Conservation (phyloP, 1,284 basidiomycete species). For the Singerocomus inundabilis region DNA sequence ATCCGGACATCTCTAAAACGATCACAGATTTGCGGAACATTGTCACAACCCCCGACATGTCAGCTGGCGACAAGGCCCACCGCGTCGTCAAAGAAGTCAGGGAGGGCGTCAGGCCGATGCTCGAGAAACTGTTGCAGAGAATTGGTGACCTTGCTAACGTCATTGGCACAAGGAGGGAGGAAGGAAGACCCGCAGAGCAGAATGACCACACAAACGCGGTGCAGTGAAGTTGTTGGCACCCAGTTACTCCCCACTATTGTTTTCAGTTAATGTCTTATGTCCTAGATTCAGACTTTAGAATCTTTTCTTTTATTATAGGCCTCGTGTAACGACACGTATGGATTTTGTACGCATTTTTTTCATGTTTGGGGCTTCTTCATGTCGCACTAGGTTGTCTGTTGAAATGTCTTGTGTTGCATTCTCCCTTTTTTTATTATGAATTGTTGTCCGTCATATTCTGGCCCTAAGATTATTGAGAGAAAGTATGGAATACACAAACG, state of each 20-base stretch:
- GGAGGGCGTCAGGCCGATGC: constrained; percentile 55
- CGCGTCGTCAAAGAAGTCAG: constrained; percentile 58
- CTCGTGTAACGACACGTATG: constrained; percentile 18
- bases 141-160: constrained; percentile 26
- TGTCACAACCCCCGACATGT: constrained; percentile 50
- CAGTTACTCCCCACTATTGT: constrained; percentile 12
- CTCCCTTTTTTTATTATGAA: neutral
- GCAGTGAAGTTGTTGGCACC: constrained; percentile 5
- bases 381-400: constrained; percentile 15
- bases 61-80: constrained; percentile 57
- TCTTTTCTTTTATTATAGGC: constrained; percentile 10
- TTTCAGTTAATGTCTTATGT: constrained; percentile 19
- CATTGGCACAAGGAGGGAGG: constrained; percentile 33
- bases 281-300: constrained; percentile 33
- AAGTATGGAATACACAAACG: constrained; percentile 9
- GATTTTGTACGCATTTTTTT: constrained; percentile 22
- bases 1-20: constrained; percentile 48
- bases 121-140: constrained; percentile 39
- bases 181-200: constrained; percentile 4
- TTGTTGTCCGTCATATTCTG: neutral
- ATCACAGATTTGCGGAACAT: constrained; percentile 52
- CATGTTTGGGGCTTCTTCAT: constrained; percentile 11
- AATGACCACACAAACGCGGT: constrained; percentile 14
- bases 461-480: neutral
- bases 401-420: constrained; percentile 2